Evolutionary conservation across 352 stramenopile genomes (phyloP), one percentile per base, ranked within the genome.

Genomic region (Pythium aphanidermatum): DNA sequence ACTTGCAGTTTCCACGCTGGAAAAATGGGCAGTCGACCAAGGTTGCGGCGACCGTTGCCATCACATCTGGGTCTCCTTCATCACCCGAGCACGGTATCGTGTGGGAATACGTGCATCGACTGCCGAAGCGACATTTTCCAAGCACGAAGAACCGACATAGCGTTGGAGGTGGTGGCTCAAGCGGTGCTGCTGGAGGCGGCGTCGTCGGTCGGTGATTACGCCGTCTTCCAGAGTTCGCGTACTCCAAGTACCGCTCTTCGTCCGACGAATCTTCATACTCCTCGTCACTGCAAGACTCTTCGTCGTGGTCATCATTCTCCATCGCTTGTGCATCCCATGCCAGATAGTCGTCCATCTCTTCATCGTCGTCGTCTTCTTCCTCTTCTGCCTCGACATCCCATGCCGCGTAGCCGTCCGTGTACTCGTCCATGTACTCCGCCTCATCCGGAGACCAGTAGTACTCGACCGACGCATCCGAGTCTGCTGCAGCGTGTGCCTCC

Each of bases 61-160:
- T 58, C 26, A 66, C 60, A 2, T 59, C 60, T 24, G 23, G 17
- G 25, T 13, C 16, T 9, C 28, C 40, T 47, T 55, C 46, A 16
- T 75, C 51, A 3, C 35, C 65, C 10, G 60, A 58, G 1, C 53
- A 19, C 0, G 77, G 74, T 6, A 86, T 37, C 19, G 45, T 17
- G 55, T 90, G 77, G 17, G 77, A 90, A 54, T 78, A 90, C 31
- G 77, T 85, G 59, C 77, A 90, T 35, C 63, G 70, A 35, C 72
- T 87, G 16, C 75, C 77, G 44, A 73, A 90, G 20, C 62, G 61
- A 46, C 77, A 90, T 41, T 85, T 90, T 23, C 73, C 77, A 13
- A 90, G 58, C 55, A 90, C 77, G 55, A 73, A 90, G 47, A 90
- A 90, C 39, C 77, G 74, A 23, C 77, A 90, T 13, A 89, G 65